Base-by-base conservation (phyloP, 306 rosid species). In the Quercus wislizeni region DNA sequence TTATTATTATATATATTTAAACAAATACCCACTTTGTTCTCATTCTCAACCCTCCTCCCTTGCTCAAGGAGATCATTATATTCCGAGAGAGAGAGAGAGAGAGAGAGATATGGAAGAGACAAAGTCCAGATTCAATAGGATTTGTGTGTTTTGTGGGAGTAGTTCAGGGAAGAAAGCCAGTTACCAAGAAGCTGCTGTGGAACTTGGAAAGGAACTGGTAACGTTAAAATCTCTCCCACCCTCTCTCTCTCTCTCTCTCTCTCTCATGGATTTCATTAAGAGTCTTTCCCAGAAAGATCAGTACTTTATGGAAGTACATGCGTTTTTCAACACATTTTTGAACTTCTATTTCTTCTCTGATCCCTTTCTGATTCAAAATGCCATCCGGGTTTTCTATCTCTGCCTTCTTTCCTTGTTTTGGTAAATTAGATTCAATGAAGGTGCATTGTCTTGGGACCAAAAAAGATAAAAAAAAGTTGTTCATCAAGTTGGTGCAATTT, bases 101-200 rank as follows among this genome's bases (percentile, higher is more conserved):
- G n/a, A 20, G 30, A 55, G 19, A 70, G 78, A 70, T 3, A 93
- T 92, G 98, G 99, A 91, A 87, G 97, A 87, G 65, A 84, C 83
- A 25, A 86, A 89, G 80, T 93, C 99, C 10, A 95, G 85, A 89
- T 95, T 95, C 87, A 85, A 87, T 85, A 88, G 98, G 80, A 92
- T 95, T 81, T 92, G 99, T 82, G 99, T 95, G 8, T 95, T 91
- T 76, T 95, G 99, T 87, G 99, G 99, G 25, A 95, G 99, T 90
- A 93, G 96, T 80, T 89, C 99, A 2, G 99, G 99, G 15, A 95
- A 91, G 89, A 95, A 95, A 87, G 78, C 97, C 49, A 91, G 88
- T 77, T 95, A 95, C 86, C 97, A 91, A 79, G 93, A 93, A 84
- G 98, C 99, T 77, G 99, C 99, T 35, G 91, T 91, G 15, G 92